Evolutionary conservation across 1,139 yeast genomes (phyloP), one percentile per base, ranked within the genome.

Genomic region (Geotrichum bryndzae): DNA sequence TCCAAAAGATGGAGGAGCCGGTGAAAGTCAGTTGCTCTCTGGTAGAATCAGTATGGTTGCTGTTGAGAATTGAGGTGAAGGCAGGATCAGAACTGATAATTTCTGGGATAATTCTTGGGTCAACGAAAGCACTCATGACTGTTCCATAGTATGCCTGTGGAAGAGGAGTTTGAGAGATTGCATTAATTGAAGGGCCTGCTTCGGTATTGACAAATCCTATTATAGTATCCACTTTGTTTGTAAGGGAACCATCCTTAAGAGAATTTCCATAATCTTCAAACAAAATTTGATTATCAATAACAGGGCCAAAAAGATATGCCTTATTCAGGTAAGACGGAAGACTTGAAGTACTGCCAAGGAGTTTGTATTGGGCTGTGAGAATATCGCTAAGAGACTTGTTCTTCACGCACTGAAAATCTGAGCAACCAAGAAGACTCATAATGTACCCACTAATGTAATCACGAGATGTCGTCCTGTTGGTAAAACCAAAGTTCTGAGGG

Each of bases 181-280:
- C 53, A 29, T 65, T 60, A 22, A 68, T 62, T 0, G 67, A 62
- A 11, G 69, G 65, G 31, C 67, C 71, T 18, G 68, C 70, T 57
- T 73, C 76, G 54, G 69, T 65, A 29, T 65, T 64, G 8, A 67
- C 69, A 35, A 68, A 65, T 4, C 76, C 76, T 18, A 69, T 65
- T 18, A 72, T 62, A 25, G 61, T 35, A 51, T 71, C 72, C 2
- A 70, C 73, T 35, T 63, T 58, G 61, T 66, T 68, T 6, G 67
- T 67, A 11, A 70, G 60, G 0, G 58, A 41, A 0, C 70, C 72
- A 13, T 58, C 55, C 10, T 45, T 61, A n/a, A 68, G 59, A 8
- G 67, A 65, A 0, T 60, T 64, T 6, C 64, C 62, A 50, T 69
- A 68, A 53, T 70, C 73, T 13, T 59, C 51, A 8, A 55, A 57